Base-by-base conservation (phyloP, 2,329 filamentous ascomycete species). In the Xylariaceae sp. region DNA sequence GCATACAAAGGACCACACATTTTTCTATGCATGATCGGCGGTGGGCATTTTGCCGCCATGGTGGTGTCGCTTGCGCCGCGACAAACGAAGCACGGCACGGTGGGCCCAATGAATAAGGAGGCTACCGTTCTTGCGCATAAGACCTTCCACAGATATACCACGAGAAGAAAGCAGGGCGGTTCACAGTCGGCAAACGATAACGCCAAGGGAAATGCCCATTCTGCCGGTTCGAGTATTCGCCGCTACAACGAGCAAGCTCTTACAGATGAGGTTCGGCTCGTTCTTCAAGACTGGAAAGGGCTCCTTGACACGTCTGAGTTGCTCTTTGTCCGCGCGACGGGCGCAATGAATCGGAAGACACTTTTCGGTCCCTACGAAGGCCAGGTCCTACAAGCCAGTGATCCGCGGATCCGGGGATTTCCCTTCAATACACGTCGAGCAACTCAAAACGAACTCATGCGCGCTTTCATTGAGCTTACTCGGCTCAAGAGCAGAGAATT, bases 1-100 rank as follows among this genome's bases (percentile, higher is more conserved):
- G 75, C 76, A 3, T 83, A 86, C 66, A 82, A 84, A 21, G 85
- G 86, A 7, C 89, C 91, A 2, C 92, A 97, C 68, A 84, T 96
- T 47, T 97, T 99, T 68, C 80, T 99, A 45, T 97, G 92, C 72
- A 99, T 99, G 94, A 95, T 99, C 47, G 94, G 94, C 21, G 94
- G 94, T 55, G 94, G 94, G 0, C 94, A 99, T 69, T 99, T 99
- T 67, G 94, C 94, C 0, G 94, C 89, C 47, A 97, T 97, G 92
- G 79, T 97, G 10, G 88, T 99, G 10, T 91, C 91, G 0, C 79
- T 97, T 3, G 84, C 89, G 0, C 92, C 94, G 0, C 88, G 91
- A 58, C 76, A 87, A 49, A 81, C 83, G 36, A 92, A 89, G 67
- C 83, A 83, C 49, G 76, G 78, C 2, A 76, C 81, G 12, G 74